Conservation (phyloP, 257 asterid genomes). For the Solanum ahanhuiri region DNA sequence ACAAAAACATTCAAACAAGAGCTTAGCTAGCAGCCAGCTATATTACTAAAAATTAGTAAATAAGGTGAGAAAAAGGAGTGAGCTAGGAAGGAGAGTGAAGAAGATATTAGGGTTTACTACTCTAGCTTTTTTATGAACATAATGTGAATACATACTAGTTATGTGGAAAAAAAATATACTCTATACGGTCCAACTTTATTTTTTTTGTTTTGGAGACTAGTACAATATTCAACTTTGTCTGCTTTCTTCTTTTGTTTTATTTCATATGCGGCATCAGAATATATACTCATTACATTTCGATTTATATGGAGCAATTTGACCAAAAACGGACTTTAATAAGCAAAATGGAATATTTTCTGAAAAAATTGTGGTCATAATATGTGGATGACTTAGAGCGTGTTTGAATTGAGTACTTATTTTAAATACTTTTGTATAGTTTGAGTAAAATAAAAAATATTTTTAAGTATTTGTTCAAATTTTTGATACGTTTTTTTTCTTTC, state of each 20-base stretch:
- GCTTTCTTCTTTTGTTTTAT: not conserved
- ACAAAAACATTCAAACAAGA: not conserved
- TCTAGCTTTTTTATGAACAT: not conserved
- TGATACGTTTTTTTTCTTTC: too few relatives aligned
- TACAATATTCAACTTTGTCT: not conserved
- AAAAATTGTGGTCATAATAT: not conserved
- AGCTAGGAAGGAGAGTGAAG: not conserved
- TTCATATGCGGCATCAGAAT: not conserved
- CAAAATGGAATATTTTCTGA: not conserved
- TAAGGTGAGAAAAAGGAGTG: not conserved
- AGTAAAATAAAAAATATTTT: too few relatives aligned
- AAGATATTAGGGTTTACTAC: conserved; percentile 8
- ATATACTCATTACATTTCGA: not conserved
- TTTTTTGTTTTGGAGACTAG: not conserved
- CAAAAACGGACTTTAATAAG: not conserved
- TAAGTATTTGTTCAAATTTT: too few relatives aligned
- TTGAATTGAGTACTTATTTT: not conserved
- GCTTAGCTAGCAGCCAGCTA: not conserved
- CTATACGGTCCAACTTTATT: not conserved
- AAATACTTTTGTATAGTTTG: too few relatives aligned
- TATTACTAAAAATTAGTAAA: not conserved
- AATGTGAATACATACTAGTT: not conserved
- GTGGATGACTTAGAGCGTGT: not conserved
- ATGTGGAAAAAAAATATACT: not conserved
- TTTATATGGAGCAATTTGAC: not conserved